phyloP scores from a whole-genome alignment of 176 grass and related monocot species.

The Alloteropsis semialata region DNA sequence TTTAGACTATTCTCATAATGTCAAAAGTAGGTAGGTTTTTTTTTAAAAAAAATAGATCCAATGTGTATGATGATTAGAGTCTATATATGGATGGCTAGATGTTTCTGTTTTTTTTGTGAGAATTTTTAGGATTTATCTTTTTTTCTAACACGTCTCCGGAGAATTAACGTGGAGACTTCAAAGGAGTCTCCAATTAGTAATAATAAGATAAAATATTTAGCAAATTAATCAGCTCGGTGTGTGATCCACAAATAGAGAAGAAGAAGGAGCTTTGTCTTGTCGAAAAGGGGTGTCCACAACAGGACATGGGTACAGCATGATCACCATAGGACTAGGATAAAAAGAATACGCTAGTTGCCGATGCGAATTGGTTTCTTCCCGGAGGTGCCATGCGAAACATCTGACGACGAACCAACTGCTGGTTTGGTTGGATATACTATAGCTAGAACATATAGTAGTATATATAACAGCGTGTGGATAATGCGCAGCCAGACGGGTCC shows the following conservation, averaged over 20 bases:
- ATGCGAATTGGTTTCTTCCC: background rate
- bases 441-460: no score
- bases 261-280: background rate
- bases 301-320: background rate
- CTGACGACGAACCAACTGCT: background rate
- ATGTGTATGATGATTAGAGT: no score
- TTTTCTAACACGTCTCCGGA: no score
- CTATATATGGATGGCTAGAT: no score
- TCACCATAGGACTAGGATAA: background rate
- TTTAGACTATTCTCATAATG: no score
- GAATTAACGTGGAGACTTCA: no score
- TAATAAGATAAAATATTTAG: no score
- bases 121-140: no score
- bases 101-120: no score
- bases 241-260: background rate
- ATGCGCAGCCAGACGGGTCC: background rate
- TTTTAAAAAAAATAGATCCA: no score
- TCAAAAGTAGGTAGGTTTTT: no score
- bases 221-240: background rate
- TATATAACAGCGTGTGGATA: constrained; percentile 26
- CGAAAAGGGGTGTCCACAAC: background rate
- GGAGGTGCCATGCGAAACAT: constrained; percentile 1
- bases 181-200: no score
- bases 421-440: background rate
- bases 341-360: background rate